Evolutionary conservation across 179 eudicot genomes (phyloP).

Genomic region (Monotropa hypopitys): DNA sequence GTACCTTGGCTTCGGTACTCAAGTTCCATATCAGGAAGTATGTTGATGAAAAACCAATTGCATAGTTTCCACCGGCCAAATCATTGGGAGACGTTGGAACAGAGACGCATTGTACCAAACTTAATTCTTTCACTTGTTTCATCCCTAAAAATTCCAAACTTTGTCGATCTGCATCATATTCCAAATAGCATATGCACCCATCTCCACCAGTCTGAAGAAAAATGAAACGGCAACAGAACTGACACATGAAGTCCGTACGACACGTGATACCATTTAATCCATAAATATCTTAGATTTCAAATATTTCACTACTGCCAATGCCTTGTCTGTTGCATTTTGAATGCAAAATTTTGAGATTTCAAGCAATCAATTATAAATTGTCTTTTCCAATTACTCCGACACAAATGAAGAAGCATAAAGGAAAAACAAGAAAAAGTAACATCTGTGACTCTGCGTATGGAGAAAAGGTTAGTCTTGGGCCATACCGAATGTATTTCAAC

Average conservation of each 20-base stretch:
- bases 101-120: conserved; percentile 49
- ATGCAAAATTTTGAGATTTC: neutral
- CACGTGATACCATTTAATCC: neutral
- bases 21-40: conserved; percentile 87
- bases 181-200: conserved; percentile 95
- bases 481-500: conserved; percentile 73
- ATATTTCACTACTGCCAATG: neutral
- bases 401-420: neutral
- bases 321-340: neutral
- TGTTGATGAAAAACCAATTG: conserved; percentile 79
- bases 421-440: neutral
- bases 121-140: conserved; percentile 83
- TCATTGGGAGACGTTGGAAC: conserved; percentile 23
- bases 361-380: neutral
- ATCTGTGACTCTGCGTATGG: neutral
- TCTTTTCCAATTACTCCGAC: neutral
- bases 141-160: conserved; percentile 79
- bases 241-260: neutral
- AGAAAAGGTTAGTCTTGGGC: neutral
- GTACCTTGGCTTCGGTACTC: conserved; percentile 65
- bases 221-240: neutral
- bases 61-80: conserved; percentile 37
- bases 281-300: neutral
- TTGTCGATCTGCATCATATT: conserved; percentile 39
- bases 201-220: conserved; percentile 81